Conservation (phyloP, 805 yeast species). For the Candida ovalis region DNA sequence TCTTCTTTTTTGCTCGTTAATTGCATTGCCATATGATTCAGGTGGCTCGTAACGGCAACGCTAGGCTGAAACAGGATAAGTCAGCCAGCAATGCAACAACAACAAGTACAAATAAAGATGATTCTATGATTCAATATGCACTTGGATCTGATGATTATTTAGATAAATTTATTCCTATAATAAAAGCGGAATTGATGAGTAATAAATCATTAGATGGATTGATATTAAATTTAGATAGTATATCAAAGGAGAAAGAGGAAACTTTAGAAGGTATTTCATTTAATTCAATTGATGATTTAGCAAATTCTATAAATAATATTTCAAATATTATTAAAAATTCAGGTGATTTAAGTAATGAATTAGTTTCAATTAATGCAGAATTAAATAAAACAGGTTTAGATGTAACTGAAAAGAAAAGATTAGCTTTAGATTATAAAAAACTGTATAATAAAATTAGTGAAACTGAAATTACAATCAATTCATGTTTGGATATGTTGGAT, state of each 20-base stretch:
- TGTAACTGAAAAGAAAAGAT: slow-evolving; percentile 58
- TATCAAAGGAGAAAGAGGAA: slow-evolving; percentile 56
- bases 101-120: slow-evolving; percentile 8
- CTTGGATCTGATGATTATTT: slow-evolving; percentile 63
- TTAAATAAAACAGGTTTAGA: slow-evolving; percentile 64
- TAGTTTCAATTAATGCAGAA: slow-evolving; percentile 52
- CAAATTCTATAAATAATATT: slow-evolving; percentile 58
- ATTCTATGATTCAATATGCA: slow-evolving; percentile 32
- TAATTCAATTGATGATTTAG: slow-evolving; percentile 52
- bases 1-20: neutral
- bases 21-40: neutral
- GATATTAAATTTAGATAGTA: slow-evolving; percentile 49
- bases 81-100: slow-evolving; percentile 24
- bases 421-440: slow-evolving; percentile 56
- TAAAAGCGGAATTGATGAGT: slow-evolving; percentile 55
- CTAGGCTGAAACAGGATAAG: neutral
- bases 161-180: slow-evolving; percentile 75
- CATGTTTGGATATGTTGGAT: slow-evolving; percentile 79
- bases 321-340: slow-evolving; percentile 58
- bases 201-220: slow-evolving; percentile 53
- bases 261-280: slow-evolving; percentile 63
- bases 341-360: slow-evolving; percentile 48
- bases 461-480: slow-evolving; percentile 62
- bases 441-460: slow-evolving; percentile 66
- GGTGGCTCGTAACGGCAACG: neutral